Evolutionary conservation across 768 basidiomycete species (phyloP), one percentile per base, ranked within the genome.

Genomic region (Mycena floridula): DNA sequence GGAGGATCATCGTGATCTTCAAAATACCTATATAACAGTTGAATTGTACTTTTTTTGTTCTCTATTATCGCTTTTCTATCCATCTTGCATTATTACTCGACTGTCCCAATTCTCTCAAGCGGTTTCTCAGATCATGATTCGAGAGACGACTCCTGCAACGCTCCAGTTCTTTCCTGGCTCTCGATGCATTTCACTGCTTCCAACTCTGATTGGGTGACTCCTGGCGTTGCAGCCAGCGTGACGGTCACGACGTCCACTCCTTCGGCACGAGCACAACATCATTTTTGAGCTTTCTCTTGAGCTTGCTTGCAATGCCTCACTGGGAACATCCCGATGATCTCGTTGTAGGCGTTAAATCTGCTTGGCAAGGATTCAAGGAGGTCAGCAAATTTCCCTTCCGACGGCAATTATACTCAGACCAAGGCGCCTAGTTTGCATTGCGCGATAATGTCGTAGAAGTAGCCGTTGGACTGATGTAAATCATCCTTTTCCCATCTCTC

Each of bases 381-480:
- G 32, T 13, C 32, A 7, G 28, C 3, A 13, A 35, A 18, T 13
- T 30, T 30, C 28, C 28, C 15, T 35, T 18, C 32, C 13, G 13
- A 13, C 32, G 18, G 32, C 32, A 15, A n/a, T n/a, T n/a, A n/a
- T n/a, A n/a, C n/a, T n/a, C n/a, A n/a, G n/a, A n/a, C n/a, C n/a
- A n/a, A n/a, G n/a, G n/a, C n/a, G n/a, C n/a, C n/a, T 43, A 54
- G 5, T 67, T 68, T 39, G 60, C 63, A 16, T 49, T 66, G 26
- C 53, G 72, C 7, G 72, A 74, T 42, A 72, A 67, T 51, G 70
- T 74, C 8, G 58, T 74, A 3, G 70, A 74, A 50, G 68, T 74
- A 26, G 68, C 70, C 11, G 60, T 72, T 36, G 70, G 70, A 63
- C 52, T 74, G 7, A 69, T 72, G 64, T 64, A 40, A 20, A 60